Base-by-base conservation (phyloP, 1,139 yeast species). In the Geotrichum candidum region DNA sequence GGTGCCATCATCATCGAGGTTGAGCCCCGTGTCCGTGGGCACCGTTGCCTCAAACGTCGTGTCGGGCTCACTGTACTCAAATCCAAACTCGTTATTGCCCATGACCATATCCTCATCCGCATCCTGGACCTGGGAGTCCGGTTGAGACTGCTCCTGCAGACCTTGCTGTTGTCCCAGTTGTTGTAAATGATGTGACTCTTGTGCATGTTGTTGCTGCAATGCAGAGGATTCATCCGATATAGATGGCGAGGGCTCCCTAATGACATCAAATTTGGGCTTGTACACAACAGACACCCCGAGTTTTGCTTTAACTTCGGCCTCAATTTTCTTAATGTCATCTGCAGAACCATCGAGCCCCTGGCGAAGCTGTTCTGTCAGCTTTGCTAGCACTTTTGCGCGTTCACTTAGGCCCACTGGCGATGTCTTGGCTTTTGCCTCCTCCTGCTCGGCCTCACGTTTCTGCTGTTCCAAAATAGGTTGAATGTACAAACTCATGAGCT, bases 161-260 rank as follows among this genome's bases (percentile, higher is more conserved):
- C 51, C 54, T 23, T 45, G 59, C 22, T 50, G 60, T 33, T 60
- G 54, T 22, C 53, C 57, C 46, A n/a, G 51, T 31, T 23, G 46
- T 57, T 53, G 31, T 22, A 10, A 25, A 35, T 41, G 46, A 3
- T 29, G 56, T 46, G 50, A 54, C 54, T 52, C 61, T 51, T 38
- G 57, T 58, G 29, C 63, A 48, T 13, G 64, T 52, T 15, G 59
- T 52, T 13, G 65, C 55, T 51, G 63, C 52, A 46, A 38, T n/a
- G 50, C 53, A 6, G 48, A 52, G 35, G 54, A 38, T 54, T 48
- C 31, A 25, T 50, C 41, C 23, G 54, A 27, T 18, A 15, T 51
- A 27, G 51, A 35, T 35, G 51, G 15, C 54, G 51, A 51, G 29
- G 48, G 3, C 46, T 41, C 46, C 46, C 15, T 41, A n/a, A 41